phyloP scores from a whole-genome alignment of 2,329 filamentous ascomycete species.

The Nannizziopsis barbatae region DNA sequence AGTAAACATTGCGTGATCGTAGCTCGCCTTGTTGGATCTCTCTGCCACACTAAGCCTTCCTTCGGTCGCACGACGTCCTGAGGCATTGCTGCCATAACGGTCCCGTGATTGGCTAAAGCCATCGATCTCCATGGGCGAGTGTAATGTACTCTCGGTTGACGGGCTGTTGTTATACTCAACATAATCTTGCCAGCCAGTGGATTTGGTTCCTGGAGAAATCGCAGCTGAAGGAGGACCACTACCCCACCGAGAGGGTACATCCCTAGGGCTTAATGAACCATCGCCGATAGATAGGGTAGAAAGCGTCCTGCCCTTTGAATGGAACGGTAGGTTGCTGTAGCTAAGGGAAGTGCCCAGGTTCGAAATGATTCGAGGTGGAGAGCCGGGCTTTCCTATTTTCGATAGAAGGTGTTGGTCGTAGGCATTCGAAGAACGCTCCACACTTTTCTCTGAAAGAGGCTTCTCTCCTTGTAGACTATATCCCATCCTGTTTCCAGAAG shows the following conservation, averaged over 20 bases:
- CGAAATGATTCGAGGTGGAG: slow-evolving; percentile 37
- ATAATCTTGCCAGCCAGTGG: slow-evolving; percentile 33
- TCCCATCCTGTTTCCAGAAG: slow-evolving; percentile 9
- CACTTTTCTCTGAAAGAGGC: slow-evolving; percentile 47
- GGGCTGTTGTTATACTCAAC: slow-evolving; percentile 31
- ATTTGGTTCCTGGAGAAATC: slow-evolving; percentile 32
- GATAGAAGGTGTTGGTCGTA: slow-evolving; percentile 53
- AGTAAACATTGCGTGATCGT: slow-evolving; percentile 49
- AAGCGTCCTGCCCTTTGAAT: slow-evolving; percentile 24
- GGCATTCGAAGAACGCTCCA: slow-evolving; percentile 49
- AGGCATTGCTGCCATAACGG: slow-evolving; percentile 16
- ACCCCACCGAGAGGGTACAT: slow-evolving; percentile 24
- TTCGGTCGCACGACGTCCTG: slow-evolving; percentile 26
- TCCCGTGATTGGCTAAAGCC: slow-evolving; percentile 27
- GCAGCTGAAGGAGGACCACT: slow-evolving; percentile 32
- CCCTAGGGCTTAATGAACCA: slow-evolving; percentile 14
- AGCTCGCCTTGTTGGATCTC: slow-evolving; percentile 49
- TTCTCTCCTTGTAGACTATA: slow-evolving; percentile 48
- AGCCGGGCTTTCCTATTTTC: slow-evolving; percentile 51
- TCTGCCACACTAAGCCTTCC: slow-evolving; percentile 39
- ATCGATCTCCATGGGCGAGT: slow-evolving; percentile 34
- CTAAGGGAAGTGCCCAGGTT: slow-evolving; percentile 23
- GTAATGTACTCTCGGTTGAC: slow-evolving; percentile 34
- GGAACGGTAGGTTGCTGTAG: slow-evolving; percentile 24
- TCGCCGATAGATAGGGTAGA: slow-evolving; percentile 15